Base-by-base conservation (phyloP, 2,329 filamentous ascomycete species). In the Monilinia fructigena region DNA sequence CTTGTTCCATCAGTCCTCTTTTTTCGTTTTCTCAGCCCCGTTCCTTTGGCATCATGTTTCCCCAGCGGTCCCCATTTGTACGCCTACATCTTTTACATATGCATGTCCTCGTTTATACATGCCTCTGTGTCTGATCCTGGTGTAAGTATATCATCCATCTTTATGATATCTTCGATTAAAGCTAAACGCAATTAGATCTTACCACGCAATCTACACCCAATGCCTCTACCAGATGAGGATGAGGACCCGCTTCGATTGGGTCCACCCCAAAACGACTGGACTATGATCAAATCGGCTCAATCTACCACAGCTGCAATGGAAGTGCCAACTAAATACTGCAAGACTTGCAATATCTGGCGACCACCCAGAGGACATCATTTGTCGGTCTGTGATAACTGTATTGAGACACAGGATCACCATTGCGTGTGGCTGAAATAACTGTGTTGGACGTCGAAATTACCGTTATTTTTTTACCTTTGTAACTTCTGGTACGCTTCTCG, bases 351-450 rank as follows among this genome's bases (percentile, higher is more conserved):
- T 75, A 93, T 99, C 72, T 99, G 95, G 95, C 90, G 95, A 2
- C 95, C 95, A 47, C 93, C 94, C 38, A 91, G 95, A 67, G 93
- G 92, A 67, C 96, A 99, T 76, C 95, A 99, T 79, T 79, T 99
- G 95, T 79, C 91, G 95, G 85, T 97, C 38, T 99, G 95, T 79
- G 94, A 99, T 79, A 97, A 96, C 77, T 99, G 95, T 77, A 86
- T 99, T 68, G 95, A 99, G 78, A 97, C 93, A 0, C 92, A 97
- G 72, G 95, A 99, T 75, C 95, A 99, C 75, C 95, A 99, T 79
- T 99, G 95, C 75, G 93, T 98, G 20, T 99, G 95, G 95, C 86
- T 99, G 70, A 99, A 99, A 99, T 80, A 99, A 99, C 77, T 99
- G 95, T 72, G 90, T 99, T 60, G 95, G 95, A 54, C 89, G 94